Evolutionary conservation across 176 grass and related monocot species (phyloP).

Genomic region (Coix lacrymajobi): DNA sequence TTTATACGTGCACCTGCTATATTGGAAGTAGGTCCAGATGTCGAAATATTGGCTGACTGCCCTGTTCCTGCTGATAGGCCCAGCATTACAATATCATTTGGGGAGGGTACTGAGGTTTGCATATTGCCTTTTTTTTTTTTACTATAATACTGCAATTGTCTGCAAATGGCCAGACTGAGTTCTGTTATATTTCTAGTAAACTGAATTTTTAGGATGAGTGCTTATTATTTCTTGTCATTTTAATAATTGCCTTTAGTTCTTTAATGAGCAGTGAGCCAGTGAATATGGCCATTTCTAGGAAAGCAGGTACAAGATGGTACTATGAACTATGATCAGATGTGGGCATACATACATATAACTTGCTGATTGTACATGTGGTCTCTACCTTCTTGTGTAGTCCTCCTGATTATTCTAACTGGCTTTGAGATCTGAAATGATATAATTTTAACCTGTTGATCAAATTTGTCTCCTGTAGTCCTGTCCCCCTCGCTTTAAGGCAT

Average conservation of each 20-base stretch:
- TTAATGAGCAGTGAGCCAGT: not conserved
- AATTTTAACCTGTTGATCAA: not conserved
- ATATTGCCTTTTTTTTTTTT: not conserved
- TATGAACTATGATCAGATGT: not conserved
- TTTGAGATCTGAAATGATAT: not conserved
- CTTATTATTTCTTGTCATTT: not conserved
- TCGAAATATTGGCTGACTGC: slow-evolving; percentile 81
- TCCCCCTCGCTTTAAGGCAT: not conserved
- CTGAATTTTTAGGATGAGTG: not conserved
- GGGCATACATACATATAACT: not conserved
- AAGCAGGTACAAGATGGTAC: not conserved
- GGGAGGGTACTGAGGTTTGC: slow-evolving; percentile 55
- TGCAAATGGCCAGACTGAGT: not conserved
- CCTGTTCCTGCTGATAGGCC: slow-evolving; percentile 55
- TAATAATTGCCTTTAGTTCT: not conserved
- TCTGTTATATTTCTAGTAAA: not conserved
- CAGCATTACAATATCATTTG: slow-evolving; percentile 36
- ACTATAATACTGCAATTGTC: not conserved
- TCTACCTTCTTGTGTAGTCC: not conserved
- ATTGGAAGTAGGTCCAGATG: slow-evolving; percentile 71
- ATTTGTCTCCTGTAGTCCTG: not conserved
- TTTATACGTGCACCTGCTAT: slow-evolving; percentile 97
- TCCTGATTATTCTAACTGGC: not conserved
- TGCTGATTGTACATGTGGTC: not conserved
- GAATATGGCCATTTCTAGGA: not conserved